Percentiles rank a stretch among this genome's conserved stretches.
phyloP scores from a whole-genome alignment of 1,139 yeast species.

The Yamadazyma epiphylla region DNA sequence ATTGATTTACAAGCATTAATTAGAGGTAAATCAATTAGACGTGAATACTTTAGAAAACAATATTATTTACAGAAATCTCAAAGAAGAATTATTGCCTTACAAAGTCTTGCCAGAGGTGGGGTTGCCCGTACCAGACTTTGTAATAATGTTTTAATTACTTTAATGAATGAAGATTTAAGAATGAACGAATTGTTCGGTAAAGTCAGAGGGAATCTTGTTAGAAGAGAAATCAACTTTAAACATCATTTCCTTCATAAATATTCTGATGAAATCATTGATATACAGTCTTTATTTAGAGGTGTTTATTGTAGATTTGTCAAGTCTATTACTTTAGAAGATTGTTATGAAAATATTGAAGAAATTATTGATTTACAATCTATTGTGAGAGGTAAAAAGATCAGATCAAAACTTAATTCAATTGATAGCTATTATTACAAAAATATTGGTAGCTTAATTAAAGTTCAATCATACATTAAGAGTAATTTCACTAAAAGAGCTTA shows the following conservation, averaged over 20 bases:
- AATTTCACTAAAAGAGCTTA: conserved; percentile 71
- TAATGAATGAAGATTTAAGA: conserved; percentile 34
- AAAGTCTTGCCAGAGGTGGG: conserved; percentile 53
- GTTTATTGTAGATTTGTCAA: conserved; percentile 48
- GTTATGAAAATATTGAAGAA: conserved; percentile 38
- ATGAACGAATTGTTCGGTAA: conserved; percentile 41
- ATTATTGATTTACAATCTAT: conserved; percentile 48
- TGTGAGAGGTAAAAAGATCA: conserved; percentile 41
- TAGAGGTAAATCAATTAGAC: conserved; percentile 27
- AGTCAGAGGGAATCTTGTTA: conserved; percentile 40
- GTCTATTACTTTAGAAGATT: conserved; percentile 50
- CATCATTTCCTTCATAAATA: conserved; percentile 20
- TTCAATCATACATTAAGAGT: conserved; percentile 74
- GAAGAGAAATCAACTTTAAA: conserved; percentile 22
- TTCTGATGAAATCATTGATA: conserved; percentile 22
- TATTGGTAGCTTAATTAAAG: conserved; percentile 54
- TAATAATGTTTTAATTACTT: conserved; percentile 39
- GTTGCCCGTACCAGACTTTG: conserved; percentile 43
- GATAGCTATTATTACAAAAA: conserved; percentile 53
- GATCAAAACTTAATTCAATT: conserved; percentile 36
- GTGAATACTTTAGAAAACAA: conserved; percentile 16
- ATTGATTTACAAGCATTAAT: conserved; percentile 30
- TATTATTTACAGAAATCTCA: conserved; percentile 13
- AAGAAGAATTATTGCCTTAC: conserved; percentile 32
- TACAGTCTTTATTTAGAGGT: conserved; percentile 41